Percentiles rank a stretch among this genome's conserved stretches.
Evolutionary conservation across 1,284 basidiomycete species (phyloP).

Genomic region (Filobasidium uniguttulatum): DNA sequence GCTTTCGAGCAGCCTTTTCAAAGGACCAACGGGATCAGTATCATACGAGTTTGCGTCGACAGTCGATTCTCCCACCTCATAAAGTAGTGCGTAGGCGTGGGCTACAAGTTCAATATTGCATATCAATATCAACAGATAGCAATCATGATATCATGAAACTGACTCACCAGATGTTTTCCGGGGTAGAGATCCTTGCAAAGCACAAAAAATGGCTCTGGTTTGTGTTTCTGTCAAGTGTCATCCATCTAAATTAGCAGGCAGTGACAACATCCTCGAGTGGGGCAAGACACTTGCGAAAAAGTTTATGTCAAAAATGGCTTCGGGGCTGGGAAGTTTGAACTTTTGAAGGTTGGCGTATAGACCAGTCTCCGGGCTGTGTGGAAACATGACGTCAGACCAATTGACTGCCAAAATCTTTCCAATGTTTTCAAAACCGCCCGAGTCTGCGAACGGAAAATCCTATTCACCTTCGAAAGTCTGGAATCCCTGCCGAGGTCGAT

Average conservation of each 20-base stretch:
- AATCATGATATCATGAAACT: too few relatives aligned
- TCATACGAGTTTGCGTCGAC: constrained; percentile 46
- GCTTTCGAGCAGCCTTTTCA: constrained; percentile 19
- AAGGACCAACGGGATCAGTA: constrained; percentile 35
- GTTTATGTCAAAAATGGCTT: constrained; percentile 44
- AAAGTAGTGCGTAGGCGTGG: constrained; percentile 83
- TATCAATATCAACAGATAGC: neutral
- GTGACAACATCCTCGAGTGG: constrained; percentile 4
- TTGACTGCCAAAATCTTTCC: too few relatives aligned
- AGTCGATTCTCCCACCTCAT: constrained; percentile 53
- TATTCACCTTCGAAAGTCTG: constrained; percentile 28
- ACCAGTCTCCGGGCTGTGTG: constrained; percentile 39
- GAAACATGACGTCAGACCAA: neutral
- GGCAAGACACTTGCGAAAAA: constrained; percentile 26
- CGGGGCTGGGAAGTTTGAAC: constrained; percentile 43
- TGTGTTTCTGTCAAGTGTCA: neutral
- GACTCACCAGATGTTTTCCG: constrained; percentile 27
- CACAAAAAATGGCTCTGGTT: constrained; percentile 51
- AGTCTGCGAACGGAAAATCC: neutral
- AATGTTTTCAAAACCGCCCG: too few relatives aligned
- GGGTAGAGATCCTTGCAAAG: constrained; percentile 81
- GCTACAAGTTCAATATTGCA: constrained; percentile 28
- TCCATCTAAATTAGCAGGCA: neutral
- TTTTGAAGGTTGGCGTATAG: constrained; percentile 43
- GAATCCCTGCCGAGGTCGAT: constrained; percentile 41